Percentiles rank a stretch among this genome's conserved stretches.
These are phyloP conservation scores for Lithohypha guttulata DNA, from an alignment of 2,329 filamentous ascomycete species.

Conservation along the genomic window DNA sequence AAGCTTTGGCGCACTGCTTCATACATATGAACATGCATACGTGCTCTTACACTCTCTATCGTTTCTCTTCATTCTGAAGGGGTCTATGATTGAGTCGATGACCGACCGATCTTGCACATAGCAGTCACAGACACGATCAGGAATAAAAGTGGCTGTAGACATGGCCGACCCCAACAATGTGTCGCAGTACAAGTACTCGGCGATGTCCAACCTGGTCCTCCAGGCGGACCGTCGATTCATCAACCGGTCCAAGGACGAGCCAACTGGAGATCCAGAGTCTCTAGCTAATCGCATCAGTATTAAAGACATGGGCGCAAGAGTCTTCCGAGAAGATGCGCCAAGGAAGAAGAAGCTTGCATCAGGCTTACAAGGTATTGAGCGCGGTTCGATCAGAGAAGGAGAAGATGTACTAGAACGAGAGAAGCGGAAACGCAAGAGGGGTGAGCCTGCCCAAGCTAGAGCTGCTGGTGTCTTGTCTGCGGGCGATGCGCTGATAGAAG, in stretches of 20 bases:
- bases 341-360: slow-evolving; percentile 64
- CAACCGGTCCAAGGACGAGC: slow-evolving; percentile 82
- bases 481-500: slow-evolving; percentile 78
- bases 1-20: not conserved
- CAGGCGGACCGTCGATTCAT: slow-evolving; percentile 97
- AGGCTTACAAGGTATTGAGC: slow-evolving; percentile 58
- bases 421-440: slow-evolving; percentile 73
- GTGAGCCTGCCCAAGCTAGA: slow-evolving; percentile 58
- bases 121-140: not conserved
- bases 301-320: slow-evolving; percentile 82
- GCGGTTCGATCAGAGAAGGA: slow-evolving; percentile 67
- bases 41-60: no score
- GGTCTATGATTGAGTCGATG: no score
- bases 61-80: no score
- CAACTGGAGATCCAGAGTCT: slow-evolving; percentile 94
- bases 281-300: slow-evolving; percentile 89
- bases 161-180: slow-evolving; percentile 70
- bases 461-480: slow-evolving; percentile 72
- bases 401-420: slow-evolving; percentile 73
- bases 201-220: slow-evolving; percentile 99
- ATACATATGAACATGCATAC: no score
- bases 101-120: no score
- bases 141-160: slow-evolving; percentile 22
- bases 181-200: slow-evolving; percentile 97
- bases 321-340: slow-evolving; percentile 66